Evolutionary conservation across 1,284 basidiomycete species (phyloP).

Genomic region (Leccinum angustisporum): DNA sequence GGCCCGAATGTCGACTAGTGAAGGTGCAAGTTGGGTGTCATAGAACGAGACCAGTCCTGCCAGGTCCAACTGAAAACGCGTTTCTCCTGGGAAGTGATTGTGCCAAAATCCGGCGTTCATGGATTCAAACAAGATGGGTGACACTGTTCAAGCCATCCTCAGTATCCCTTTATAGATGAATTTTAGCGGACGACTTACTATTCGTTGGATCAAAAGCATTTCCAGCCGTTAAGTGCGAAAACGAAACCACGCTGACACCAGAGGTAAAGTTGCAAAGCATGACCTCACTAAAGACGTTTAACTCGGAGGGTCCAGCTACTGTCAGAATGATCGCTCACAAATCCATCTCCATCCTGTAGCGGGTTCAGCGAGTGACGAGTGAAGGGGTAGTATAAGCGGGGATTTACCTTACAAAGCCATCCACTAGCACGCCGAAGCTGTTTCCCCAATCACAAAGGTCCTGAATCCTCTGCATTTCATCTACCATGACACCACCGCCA

Average conservation of each 20-base stretch:
- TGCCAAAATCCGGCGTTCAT: conserved; percentile 36
- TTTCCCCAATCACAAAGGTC: conserved; percentile 40
- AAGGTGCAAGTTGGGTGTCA: conserved; percentile 33
- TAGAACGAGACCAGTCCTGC: conserved; percentile 36
- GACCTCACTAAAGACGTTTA: conserved; percentile 41
- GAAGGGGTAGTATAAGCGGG: not conserved
- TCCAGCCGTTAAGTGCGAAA: conserved; percentile 20
- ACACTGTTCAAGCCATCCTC: not conserved
- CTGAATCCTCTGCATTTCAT: conserved; percentile 33
- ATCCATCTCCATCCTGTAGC: conserved; percentile 46
- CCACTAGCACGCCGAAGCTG: conserved; percentile 29
- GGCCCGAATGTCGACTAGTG: conserved; percentile 27
- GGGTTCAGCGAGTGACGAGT: not conserved
- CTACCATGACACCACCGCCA: conserved; percentile 11
- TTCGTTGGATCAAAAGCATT: not conserved
- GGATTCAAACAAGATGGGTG: conserved; percentile 10
- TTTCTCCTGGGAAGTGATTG: conserved; percentile 37
- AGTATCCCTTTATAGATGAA: not conserved
- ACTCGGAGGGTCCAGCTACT: not conserved
- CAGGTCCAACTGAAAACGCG: conserved; percentile 36
- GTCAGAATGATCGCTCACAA: conserved; percentile 37
- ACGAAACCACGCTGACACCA: conserved; percentile 41
- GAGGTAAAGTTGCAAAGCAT: conserved; percentile 50
- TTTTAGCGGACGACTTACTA: not conserved
- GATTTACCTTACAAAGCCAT: conserved; percentile 40